phyloP scores from a whole-genome alignment of 108 stramenopile genomes.

The Cyclotella kingstonii region DNA sequence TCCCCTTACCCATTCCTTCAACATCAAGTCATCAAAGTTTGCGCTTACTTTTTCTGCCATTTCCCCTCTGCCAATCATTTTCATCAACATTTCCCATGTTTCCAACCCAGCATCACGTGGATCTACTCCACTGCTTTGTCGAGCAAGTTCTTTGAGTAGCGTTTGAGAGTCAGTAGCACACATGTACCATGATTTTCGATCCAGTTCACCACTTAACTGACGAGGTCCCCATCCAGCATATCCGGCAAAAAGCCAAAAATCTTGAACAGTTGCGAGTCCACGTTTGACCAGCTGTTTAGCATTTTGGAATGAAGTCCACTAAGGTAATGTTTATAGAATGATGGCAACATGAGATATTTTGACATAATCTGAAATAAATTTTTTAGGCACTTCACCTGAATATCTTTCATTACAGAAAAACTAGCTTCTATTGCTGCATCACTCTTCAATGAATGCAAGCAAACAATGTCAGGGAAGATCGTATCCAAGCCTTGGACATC shows the following conservation, averaged over 20 bases:
- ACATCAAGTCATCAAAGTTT: conserved; percentile 76
- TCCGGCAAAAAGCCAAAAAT: conserved; percentile 71
- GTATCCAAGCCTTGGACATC: conserved; percentile 67
- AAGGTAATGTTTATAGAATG: background rate
- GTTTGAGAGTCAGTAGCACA: conserved; percentile 76
- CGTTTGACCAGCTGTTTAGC: conserved; percentile 61
- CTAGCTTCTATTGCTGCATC: conserved; percentile 52
- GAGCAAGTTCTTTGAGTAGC: conserved; percentile 59
- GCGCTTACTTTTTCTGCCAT: conserved; percentile 43
- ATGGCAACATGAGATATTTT: background rate
- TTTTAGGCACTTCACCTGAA: conserved; percentile 35
- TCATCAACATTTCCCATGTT: conserved; percentile 70
- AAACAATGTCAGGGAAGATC: conserved; percentile 66
- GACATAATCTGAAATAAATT: background rate
- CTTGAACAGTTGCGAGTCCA: conserved; percentile 42
- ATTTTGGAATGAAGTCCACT: conserved; percentile 84
- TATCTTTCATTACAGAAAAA: conserved; percentile 77
- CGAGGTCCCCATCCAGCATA: conserved; percentile 58
- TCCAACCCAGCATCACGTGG: conserved; percentile 63
- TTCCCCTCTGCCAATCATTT: conserved; percentile 60
- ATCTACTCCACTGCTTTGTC: conserved; percentile 46
- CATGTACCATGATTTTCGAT: conserved; percentile 83
- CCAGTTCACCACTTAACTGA: conserved; percentile 71
- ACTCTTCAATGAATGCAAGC: conserved; percentile 69
- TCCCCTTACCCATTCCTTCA: conserved; percentile 74